Percentiles rank a stretch among this genome's conserved stretches.
These are phyloP conservation scores for Podospora tetraspora DNA, from an alignment of 495 filamentous ascomycete genomes.

Conservation along the genomic window DNA sequence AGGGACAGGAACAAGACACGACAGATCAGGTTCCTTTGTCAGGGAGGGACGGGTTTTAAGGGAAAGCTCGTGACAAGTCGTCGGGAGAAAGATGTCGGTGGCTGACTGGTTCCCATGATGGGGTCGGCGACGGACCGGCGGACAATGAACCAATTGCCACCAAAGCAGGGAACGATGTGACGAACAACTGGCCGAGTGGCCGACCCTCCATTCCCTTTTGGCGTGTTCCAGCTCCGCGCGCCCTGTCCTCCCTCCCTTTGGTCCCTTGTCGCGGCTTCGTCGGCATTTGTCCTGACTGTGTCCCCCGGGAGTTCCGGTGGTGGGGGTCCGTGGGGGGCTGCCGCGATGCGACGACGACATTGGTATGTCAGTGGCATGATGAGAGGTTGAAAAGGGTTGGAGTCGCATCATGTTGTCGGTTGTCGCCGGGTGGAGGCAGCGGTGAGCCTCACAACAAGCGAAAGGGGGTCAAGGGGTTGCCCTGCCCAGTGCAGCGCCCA, in stretches of 20 bases:
- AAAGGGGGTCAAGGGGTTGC: background rate
- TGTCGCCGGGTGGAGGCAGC: background rate
- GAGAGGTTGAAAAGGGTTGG: background rate
- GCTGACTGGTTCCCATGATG: background rate
- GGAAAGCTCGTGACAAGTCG: background rate
- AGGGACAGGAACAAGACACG: background rate
- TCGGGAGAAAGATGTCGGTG: background rate
- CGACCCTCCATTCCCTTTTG: background rate
- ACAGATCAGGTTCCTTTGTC: background rate
- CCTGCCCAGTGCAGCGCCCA: background rate
- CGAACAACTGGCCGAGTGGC: background rate
- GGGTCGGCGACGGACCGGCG: background rate
- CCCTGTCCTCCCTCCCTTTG: background rate
- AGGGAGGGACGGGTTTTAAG: background rate
- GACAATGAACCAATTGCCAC: background rate
- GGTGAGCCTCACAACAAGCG: background rate
- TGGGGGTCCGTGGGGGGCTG: slow-evolving; percentile 1
- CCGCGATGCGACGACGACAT: background rate
- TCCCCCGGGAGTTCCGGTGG: background rate
- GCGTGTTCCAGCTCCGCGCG: background rate
- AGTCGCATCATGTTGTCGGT: background rate
- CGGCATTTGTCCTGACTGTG: background rate
- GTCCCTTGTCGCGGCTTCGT: background rate
- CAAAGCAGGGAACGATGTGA: background rate
- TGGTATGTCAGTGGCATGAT: background rate